A percentile compares a stretch with the other conserved stretches of the same genome.
These are phyloP conservation scores for Panicum virgatum DNA, from an alignment of 202 grass and related monocot genomes.

Conservation along the genomic window DNA sequence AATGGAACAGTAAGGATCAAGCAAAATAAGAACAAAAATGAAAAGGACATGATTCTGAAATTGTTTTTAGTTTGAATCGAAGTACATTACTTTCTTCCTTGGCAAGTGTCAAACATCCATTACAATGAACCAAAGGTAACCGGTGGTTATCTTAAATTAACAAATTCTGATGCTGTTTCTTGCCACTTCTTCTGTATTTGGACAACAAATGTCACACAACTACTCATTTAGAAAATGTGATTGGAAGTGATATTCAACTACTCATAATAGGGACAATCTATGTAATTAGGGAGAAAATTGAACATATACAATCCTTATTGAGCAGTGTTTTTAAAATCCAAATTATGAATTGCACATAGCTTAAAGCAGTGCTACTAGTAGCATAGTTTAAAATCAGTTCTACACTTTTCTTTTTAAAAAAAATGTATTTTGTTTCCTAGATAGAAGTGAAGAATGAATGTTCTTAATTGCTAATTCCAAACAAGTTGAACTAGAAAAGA, in stretches of 20 bases:
- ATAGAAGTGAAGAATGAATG: conserved; percentile 6
- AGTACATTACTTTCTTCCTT: conserved; percentile 17
- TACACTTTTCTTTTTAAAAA: neutral
- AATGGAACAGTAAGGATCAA: conserved; percentile 27
- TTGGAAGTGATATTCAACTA: neutral
- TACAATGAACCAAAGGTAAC: neutral
- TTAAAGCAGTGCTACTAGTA: conserved; percentile 10
- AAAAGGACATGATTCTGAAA: conserved; percentile 14
- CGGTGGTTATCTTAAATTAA: conserved; percentile 11
- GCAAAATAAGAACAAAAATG: conserved; percentile 35
- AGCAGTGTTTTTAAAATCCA: neutral
- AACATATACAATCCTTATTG: conserved; percentile 17
- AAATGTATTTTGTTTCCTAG: neutral
- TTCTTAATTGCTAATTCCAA: conserved; percentile 32
- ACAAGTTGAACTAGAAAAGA: neutral
- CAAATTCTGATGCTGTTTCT: neutral
- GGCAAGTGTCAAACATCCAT: conserved; percentile 21
- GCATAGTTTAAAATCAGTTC: neutral
- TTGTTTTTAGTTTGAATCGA: conserved; percentile 2
- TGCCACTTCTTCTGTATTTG: conserved; percentile 12
- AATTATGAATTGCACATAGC: neutral
- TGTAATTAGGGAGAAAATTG: conserved; percentile 2
- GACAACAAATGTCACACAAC: neutral
- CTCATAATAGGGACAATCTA: neutral
- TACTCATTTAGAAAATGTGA: conserved; percentile 14